Base-by-base conservation (phyloP, 1,139 yeast genomes). In the Yamadazyma jaroonii region DNA sequence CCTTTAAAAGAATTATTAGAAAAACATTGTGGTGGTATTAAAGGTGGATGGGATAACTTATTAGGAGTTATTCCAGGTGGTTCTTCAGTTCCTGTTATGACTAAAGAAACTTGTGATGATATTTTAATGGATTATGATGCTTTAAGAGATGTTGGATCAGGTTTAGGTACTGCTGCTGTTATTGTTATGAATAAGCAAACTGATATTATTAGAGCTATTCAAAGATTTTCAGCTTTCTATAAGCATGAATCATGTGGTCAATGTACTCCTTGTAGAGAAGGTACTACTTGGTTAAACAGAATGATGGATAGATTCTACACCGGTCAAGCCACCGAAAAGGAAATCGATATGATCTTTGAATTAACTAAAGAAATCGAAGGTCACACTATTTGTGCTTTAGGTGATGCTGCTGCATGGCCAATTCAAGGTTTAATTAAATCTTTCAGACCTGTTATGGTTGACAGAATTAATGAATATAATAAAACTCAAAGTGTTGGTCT, bases 341-440 rank as follows among this genome's bases (percentile, higher is more conserved):
- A 86, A 64, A 86, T 86, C 52, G 95, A 86, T 57, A 79, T 79
- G 84, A 78, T 87, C 42, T 74, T 74, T 54, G 95, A 86, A 64
- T 77, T 86, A 49, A 81, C 90, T 45, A 84, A 85, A 67, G 87
- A 84, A 59, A 79, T 86, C 50, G 95, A 86, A 64, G 95, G 94
- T 37, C 95, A 86, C 66, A 85, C 95, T 40, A 86, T 86, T 54
- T 86, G 95, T 68, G 95, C 94, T 22, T 72, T 86, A 53, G 95
- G 95, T 45, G 95, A 86, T 61, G 95, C 95, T 29, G 89, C 95
- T 43, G 90, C 94, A 32, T 86, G 95, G 95, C 95, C 95, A 35
- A 74, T 86, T 43, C 95, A 86, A 67, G 95, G 95, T 42, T 75
- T 86, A 50, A 83, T 86, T 51, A 81, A 82, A 58, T 81, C 85